phyloP scores from a whole-genome alignment of 208 protist species.

The Porcisia deanei region DNA sequence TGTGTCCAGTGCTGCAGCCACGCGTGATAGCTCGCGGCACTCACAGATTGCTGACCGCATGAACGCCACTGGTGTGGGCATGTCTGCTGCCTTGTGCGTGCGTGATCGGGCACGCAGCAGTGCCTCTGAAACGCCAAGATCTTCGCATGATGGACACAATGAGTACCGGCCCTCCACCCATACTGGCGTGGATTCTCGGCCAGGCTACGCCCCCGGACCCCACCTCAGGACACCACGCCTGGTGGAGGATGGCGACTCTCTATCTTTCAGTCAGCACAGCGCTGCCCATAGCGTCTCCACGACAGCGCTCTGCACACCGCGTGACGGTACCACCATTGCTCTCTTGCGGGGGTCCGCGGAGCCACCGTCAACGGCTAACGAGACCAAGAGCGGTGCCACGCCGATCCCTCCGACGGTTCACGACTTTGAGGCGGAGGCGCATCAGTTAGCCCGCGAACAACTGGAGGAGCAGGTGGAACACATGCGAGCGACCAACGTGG shows the following conservation, averaged over 20 bases:
- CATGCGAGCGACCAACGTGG: conserved; percentile 44
- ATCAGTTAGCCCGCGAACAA: conserved; percentile 34
- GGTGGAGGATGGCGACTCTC: conserved; percentile 33
- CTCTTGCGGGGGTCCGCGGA: background rate
- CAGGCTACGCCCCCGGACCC: conserved; percentile 6
- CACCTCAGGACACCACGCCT: conserved; percentile 19
- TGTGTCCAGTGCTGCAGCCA: conserved; percentile 36
- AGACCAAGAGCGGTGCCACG: background rate
- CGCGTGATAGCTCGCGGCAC: conserved; percentile 40
- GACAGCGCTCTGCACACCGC: conserved; percentile 35
- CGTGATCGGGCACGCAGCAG: conserved; percentile 21
- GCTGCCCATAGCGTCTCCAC: conserved; percentile 36
- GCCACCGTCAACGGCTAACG: conserved; percentile 7
- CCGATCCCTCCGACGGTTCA: conserved; percentile 27
- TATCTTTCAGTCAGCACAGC: conserved; percentile 25
- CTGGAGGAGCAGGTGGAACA: conserved; percentile 48
- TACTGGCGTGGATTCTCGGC: conserved; percentile 1
- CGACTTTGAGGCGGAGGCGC: conserved; percentile 54
- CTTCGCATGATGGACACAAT: conserved; percentile 16
- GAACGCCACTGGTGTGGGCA: conserved; percentile 9
- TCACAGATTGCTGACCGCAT: conserved; percentile 17
- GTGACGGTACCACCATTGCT: conserved; percentile 13
- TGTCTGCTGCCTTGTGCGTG: background rate
- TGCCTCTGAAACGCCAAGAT: conserved; percentile 24
- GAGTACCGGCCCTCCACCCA: conserved; percentile 9